Evolutionary conservation across 2,329 filamentous ascomycete genomes (phyloP).

Genomic region (Pestalotiopsis sp.): DNA sequence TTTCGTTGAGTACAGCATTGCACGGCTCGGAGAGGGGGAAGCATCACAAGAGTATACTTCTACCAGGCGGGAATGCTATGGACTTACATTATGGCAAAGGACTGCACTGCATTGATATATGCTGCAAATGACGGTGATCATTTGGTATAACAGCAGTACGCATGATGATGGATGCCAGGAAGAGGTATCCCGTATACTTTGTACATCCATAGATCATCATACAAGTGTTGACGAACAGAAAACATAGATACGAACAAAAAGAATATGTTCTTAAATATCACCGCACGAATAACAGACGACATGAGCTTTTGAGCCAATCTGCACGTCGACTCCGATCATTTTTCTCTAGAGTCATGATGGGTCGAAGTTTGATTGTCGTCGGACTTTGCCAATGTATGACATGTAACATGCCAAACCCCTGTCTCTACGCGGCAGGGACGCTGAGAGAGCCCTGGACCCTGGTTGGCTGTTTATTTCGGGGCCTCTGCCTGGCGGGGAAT

Average conservation of each 20-base stretch:
- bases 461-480: neutral
- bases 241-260: neutral
- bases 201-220: neutral
- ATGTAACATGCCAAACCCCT: too few relatives aligned
- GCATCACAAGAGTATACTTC: neutral
- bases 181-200: neutral
- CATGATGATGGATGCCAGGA: neutral
- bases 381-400: too few relatives aligned
- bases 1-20: neutral
- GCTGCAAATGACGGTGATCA: neutral
- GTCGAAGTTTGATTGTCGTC: too few relatives aligned
- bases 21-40: neutral
- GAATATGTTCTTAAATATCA: neutral
- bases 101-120: neutral
- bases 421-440: too few relatives aligned
- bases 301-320: too few relatives aligned
- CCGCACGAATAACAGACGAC: too few relatives aligned
- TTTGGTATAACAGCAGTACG: neutral
- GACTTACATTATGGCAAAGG: neutral
- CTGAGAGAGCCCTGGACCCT: too few relatives aligned
- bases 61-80: neutral
- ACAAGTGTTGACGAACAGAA: neutral
- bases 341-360: too few relatives aligned
- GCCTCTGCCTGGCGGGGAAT: neutral
- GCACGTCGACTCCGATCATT: too few relatives aligned